phyloP scores from a whole-genome alignment of 2,329 filamentous ascomycete genomes.

The Ophiostoma ips region DNA sequence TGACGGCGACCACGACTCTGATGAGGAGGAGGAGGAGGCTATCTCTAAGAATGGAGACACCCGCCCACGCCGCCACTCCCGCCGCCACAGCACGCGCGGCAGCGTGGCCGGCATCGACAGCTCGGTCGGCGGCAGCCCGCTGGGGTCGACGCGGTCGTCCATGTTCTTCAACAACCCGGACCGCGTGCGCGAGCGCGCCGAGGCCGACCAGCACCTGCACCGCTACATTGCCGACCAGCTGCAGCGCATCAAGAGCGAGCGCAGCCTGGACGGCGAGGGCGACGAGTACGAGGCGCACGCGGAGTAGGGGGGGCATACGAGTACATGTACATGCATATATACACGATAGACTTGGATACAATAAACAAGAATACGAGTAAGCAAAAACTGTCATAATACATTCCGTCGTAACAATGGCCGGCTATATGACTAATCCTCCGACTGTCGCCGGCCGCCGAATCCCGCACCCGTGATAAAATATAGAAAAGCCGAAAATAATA shows the following conservation, averaged over 20 bases:
- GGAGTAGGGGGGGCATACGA: no score
- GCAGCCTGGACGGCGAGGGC: constrained; percentile 14
- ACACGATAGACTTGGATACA: no score
- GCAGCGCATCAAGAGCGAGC: constrained; percentile 51
- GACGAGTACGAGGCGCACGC: constrained; percentile 35
- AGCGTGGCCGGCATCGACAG: not conserved
- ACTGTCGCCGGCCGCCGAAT: no score
- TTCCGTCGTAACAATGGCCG: no score
- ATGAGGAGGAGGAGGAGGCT: constrained; percentile 24
- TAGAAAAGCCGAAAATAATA: no score
- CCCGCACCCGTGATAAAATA: no score
- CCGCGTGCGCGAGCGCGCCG: constrained; percentile 31
- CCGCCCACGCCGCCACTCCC: not conserved
- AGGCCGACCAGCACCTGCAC: constrained; percentile 59
- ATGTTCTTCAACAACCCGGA: constrained; percentile 29
- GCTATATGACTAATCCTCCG: no score
- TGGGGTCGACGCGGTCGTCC: constrained; percentile 16
- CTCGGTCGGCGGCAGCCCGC: not conserved
- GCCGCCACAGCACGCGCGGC: not conserved
- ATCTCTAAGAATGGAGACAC: no score
- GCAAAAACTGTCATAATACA: no score
- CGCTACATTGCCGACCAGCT: constrained; percentile 74
- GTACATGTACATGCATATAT: no score
- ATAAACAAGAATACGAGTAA: no score
- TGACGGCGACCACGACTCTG: constrained; percentile 14